These are phyloP conservation scores for Opeltia flavorubescens DNA, from an alignment of 495 filamentous ascomycete genomes.

Conservation along the genomic window DNA sequence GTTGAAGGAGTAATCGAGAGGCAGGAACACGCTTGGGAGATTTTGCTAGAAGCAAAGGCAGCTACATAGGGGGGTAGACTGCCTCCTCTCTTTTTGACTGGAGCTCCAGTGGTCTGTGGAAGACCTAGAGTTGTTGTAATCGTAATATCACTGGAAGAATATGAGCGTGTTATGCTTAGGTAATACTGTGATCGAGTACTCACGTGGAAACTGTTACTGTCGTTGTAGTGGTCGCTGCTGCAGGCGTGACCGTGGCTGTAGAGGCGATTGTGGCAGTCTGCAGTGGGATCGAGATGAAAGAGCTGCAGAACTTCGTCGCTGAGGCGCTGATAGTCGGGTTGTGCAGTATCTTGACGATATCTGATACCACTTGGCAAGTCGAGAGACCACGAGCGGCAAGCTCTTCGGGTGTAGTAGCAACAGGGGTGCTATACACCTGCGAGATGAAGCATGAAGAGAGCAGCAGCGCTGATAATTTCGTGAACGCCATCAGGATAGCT, in stretches of 20 bases:
- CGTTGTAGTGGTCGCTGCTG: not conserved
- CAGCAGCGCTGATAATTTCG: no score
- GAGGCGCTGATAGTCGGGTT: not conserved
- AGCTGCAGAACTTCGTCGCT: conserved; percentile 2
- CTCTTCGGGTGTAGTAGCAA: not conserved
- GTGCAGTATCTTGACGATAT: conserved; percentile 1
- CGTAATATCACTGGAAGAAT: not conserved
- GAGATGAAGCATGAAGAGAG: no score
- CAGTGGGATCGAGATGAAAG: conserved; percentile 1
- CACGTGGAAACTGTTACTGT: not conserved
- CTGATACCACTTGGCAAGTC: not conserved
- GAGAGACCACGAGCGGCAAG: not conserved
- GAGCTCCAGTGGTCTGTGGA: not conserved
- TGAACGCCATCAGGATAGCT: no score
- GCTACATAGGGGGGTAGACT: not conserved
- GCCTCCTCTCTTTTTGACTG: not conserved
- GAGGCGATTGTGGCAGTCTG: not conserved
- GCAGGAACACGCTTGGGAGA: conserved; percentile 1
- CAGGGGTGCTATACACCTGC: no score
- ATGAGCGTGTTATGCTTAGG: not conserved
- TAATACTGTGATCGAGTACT: not conserved
- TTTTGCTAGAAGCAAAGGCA: not conserved
- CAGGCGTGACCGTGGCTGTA: not conserved
- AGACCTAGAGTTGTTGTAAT: not conserved
- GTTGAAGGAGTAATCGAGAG: not conserved